Conservation (phyloP, 148 eudicot genomes). For the Rhododendron simsii region DNA sequence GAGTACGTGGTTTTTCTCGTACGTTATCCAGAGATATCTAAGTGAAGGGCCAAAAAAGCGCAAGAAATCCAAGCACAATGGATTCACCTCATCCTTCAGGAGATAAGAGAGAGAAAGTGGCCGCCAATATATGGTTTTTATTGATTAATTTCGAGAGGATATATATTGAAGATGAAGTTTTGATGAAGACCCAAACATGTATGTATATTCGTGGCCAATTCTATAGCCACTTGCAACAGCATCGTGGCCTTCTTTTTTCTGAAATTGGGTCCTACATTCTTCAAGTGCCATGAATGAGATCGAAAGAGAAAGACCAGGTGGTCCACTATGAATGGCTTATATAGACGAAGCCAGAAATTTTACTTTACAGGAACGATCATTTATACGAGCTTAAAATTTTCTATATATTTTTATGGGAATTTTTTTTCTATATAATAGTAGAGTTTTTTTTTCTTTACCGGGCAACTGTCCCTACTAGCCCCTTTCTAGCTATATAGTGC, state of each 20-base stretch:
- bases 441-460: no score
- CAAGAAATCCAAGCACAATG: conserved; percentile 56
- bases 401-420: no score
- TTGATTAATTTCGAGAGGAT: no score
- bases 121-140: no score
- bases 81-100: conserved; percentile 61
- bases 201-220: conserved; percentile 13
- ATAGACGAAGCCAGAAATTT: no score
- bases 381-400: no score
- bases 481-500: background rate
- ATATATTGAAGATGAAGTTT: no score
- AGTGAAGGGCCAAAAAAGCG: conserved; percentile 84
- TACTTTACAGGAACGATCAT: no score
- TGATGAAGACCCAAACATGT: no score
- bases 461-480: no score
- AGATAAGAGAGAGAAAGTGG: conserved; percentile 34
- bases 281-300: background rate
- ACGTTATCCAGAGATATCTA: conserved; percentile 63
- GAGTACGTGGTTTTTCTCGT: conserved; percentile 9
- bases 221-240: conserved; percentile 5
- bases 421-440: no score
- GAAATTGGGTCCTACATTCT: conserved; percentile 2
- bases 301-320: background rate
- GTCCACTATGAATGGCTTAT: background rate
- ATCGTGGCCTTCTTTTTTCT: background rate